Percentiles rank a stretch among this genome's conserved stretches.
These are phyloP conservation scores for Gossypium davidsonii DNA, from an alignment of 441 rosid species.

Conservation along the genomic window DNA sequence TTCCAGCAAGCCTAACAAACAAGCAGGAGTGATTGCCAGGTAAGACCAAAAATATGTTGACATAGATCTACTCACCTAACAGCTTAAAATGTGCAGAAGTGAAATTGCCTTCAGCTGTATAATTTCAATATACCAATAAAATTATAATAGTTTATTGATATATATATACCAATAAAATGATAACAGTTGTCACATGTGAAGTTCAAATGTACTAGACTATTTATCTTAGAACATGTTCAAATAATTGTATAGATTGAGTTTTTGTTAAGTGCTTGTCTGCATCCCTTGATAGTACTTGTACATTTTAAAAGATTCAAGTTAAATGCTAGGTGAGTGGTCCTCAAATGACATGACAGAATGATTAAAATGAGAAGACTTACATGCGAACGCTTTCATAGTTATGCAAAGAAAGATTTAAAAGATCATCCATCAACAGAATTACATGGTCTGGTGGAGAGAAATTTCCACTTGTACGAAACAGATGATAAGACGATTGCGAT, in stretches of 20 bases:
- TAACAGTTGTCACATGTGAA: not conserved
- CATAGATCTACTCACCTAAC: not conserved
- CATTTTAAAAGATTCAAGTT: not conserved
- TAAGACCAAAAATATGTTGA: not conserved
- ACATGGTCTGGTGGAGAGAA: slow-evolving; percentile 72
- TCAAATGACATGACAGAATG: slow-evolving; percentile 15
- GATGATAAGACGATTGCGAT: slow-evolving; percentile 93
- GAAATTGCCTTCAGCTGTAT: not conserved
- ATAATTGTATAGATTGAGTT: not conserved
- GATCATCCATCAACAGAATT: slow-evolving; percentile 75
- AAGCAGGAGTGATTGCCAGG: slow-evolving; percentile 27
- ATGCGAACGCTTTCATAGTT: slow-evolving; percentile 92
- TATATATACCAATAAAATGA: not conserved
- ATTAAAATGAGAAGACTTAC: slow-evolving; percentile 51
- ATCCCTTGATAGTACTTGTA: not conserved
- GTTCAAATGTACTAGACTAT: not conserved
- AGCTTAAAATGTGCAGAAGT: slow-evolving; percentile 1
- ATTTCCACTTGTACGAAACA: slow-evolving; percentile 71
- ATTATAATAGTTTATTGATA: not conserved
- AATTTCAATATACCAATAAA: slow-evolving; percentile 6
- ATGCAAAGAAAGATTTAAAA: slow-evolving; percentile 78
- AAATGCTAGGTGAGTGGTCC: not conserved
- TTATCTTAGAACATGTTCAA: not conserved
- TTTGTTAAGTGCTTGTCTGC: not conserved
- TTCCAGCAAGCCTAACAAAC: slow-evolving; percentile 83